Base-by-base conservation (phyloP, 192 early-diverging fungal genomes). In the Podila epigama region DNA sequence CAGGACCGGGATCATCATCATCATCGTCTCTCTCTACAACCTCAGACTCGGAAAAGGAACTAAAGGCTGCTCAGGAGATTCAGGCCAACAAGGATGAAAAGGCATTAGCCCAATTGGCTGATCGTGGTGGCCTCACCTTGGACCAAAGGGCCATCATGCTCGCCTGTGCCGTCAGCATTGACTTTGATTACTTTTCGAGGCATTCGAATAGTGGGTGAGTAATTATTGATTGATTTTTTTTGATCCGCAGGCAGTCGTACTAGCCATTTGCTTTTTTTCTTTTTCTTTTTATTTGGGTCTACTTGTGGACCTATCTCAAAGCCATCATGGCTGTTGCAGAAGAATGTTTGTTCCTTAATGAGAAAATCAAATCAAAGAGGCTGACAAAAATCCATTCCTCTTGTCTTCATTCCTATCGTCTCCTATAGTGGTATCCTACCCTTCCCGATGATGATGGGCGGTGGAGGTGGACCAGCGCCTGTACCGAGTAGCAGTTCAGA, bases 111-210 rank as follows among this genome's bases (percentile, higher is more conserved):
- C 66, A 68, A 13, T 37, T 77, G 22, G 73, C 59, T 53, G 60
- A 52, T 31, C 54, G 65, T 51, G 72, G 86, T 52, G 86, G 80
- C 27, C 55, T 93, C 71, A 86, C 89, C 1, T 77, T 94, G 27
- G 94, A 96, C 75, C 87, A 93, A 59, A 87, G 93, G 29, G 94
- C 94, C 3, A 88, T 95, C 3, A 88, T 89, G 31, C 81, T 97
- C 52, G 91, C 91, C 0, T 90, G 89, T 52, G 95, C 94, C 62
- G 85, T 96, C 58, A 90, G 89, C 18, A 92, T 94, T 52, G 95
- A 96, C 64, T 90, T 93, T 70, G 95, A 96, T 72, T 96, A 95
- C 75, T 96, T 95, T 79, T 89, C 85, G 33, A 71, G 92, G 41
- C 92, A 94, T 63, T 92, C 90, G 6, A 69, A 58, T 3, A 73